phyloP scores from a whole-genome alignment of 1,284 basidiomycete species.

The Phellopilus nigrolimitatus region DNA sequence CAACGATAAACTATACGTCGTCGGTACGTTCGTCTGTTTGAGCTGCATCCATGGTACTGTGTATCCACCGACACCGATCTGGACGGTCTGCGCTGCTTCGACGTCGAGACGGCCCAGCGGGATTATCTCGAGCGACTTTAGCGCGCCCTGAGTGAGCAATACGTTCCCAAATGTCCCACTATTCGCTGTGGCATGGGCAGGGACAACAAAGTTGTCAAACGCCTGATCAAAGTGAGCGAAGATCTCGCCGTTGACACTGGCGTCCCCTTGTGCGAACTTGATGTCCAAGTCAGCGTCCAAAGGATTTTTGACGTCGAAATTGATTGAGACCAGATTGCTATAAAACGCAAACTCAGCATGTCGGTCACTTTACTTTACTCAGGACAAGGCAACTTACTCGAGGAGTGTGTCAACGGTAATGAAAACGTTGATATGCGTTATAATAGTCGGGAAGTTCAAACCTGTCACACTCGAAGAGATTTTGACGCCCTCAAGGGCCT shows the following conservation, averaged over 20 bases:
- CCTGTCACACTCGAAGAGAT: constrained; percentile 47
- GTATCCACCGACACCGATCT: constrained; percentile 25
- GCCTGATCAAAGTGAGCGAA: constrained; percentile 54
- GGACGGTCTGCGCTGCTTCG: constrained; percentile 42
- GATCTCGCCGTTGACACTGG: constrained; percentile 43
- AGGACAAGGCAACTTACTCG: constrained; percentile 22
- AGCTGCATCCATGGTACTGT: constrained; percentile 24
- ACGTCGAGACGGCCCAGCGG: constrained; percentile 50
- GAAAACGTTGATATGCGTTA: constrained; percentile 42
- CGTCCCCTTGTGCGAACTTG: constrained; percentile 52
- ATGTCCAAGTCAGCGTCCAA: constrained; percentile 51
- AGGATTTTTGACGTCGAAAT: constrained; percentile 59
- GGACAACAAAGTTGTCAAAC: constrained; percentile 52
- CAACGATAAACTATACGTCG: constrained; percentile 17
- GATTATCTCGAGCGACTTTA: constrained; percentile 51
- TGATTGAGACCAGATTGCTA: constrained; percentile 43
- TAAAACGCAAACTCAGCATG: not conserved
- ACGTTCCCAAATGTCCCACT: constrained; percentile 53
- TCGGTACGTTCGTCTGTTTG: constrained; percentile 19
- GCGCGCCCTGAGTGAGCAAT: constrained; percentile 50
- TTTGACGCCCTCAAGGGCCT: constrained; percentile 53
- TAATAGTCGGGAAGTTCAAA: constrained; percentile 39
- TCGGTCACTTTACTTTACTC: not conserved
- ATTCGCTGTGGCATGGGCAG: constrained; percentile 51
- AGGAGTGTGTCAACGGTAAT: constrained; percentile 47